A percentile compares a stretch with the other conserved stretches of the same genome.
Conservation (phyloP, 2,329 filamentous ascomycete genomes). For the Zymoseptoria tritici region DNA sequence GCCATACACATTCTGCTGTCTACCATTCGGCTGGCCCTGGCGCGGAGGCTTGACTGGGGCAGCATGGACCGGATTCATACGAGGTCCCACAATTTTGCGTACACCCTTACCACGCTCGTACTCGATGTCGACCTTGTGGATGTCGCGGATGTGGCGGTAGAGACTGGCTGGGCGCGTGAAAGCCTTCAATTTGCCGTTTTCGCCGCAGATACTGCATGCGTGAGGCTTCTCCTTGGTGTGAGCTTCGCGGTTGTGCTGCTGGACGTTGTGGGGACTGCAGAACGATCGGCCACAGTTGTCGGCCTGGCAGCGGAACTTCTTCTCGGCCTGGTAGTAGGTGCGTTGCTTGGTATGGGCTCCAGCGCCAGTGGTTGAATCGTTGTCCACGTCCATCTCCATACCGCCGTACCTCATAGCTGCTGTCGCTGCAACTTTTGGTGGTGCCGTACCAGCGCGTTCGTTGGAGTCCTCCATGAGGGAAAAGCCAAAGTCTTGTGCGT, state of each 20-base stretch:
- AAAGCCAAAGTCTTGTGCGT: background rate
- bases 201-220: constrained; percentile 10
- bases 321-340: background rate
- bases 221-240: constrained; percentile 13
- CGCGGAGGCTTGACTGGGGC: background rate
- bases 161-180: constrained; percentile 2
- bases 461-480: background rate
- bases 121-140: background rate
- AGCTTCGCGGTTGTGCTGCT: constrained; percentile 16
- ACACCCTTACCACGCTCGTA: background rate
- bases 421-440: background rate
- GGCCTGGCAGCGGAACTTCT: constrained; percentile 11
- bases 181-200: background rate
- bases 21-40: background rate
- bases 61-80: background rate
- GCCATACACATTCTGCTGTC: background rate
- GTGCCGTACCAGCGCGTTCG: background rate
- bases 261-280: constrained; percentile 10
- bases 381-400: background rate
- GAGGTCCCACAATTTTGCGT: background rate
- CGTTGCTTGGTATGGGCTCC: background rate
- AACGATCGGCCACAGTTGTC: constrained; percentile 7
- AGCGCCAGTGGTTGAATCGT: background rate
- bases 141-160: constrained; percentile 4
- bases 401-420: background rate